Conservation (phyloP, 805 yeast species). For the Metschnikowia drakensbergensis region DNA sequence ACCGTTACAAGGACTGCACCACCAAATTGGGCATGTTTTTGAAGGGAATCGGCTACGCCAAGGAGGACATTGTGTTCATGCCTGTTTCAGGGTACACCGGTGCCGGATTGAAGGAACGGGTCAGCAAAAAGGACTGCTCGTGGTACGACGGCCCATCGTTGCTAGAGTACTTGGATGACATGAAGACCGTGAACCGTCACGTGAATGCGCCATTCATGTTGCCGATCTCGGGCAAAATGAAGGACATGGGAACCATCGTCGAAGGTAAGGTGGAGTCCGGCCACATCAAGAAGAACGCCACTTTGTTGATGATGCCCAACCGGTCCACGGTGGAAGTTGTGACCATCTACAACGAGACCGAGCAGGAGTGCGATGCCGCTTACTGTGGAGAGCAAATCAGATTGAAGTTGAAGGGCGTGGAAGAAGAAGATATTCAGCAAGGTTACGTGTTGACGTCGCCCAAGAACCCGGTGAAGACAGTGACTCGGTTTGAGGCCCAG, state of each 20-base stretch:
- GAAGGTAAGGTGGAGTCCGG: constrained; percentile 99
- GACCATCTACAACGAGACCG: constrained; percentile 90
- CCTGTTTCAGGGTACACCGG: constrained; percentile 99
- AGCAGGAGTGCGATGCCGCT: constrained; percentile 86
- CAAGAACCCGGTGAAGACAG: constrained; percentile 85
- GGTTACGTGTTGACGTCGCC: constrained; percentile 91
- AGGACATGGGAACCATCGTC: constrained; percentile 94
- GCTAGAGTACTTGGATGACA: constrained; percentile 80
- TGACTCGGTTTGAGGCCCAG: constrained; percentile 89
- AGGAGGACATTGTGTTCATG: constrained; percentile 86
- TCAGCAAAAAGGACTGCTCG: constrained; percentile 66
- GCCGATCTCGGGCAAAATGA: constrained; percentile 91
- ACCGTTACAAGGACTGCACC: constrained; percentile 94
- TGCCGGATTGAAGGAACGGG: constrained; percentile 89
- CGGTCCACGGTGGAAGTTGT: constrained; percentile 77
- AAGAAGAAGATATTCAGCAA: constrained; percentile 89
- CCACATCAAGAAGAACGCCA: constrained; percentile 73
- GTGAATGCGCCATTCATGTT: constrained; percentile 95
- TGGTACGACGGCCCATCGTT: constrained; percentile 95
- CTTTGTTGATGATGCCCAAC: constrained; percentile 89
- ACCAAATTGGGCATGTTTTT: constrained; percentile 72
- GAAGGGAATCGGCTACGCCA: constrained; percentile 84
- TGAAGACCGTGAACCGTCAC: constrained; percentile 80
- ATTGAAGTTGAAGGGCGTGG: constrained; percentile 88
- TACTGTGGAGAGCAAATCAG: constrained; percentile 97